Evolutionary conservation across 2,329 filamentous ascomycete genomes (phyloP), one percentile per base, ranked within the genome.

Genomic region (Trematosphaeria pertusa): DNA sequence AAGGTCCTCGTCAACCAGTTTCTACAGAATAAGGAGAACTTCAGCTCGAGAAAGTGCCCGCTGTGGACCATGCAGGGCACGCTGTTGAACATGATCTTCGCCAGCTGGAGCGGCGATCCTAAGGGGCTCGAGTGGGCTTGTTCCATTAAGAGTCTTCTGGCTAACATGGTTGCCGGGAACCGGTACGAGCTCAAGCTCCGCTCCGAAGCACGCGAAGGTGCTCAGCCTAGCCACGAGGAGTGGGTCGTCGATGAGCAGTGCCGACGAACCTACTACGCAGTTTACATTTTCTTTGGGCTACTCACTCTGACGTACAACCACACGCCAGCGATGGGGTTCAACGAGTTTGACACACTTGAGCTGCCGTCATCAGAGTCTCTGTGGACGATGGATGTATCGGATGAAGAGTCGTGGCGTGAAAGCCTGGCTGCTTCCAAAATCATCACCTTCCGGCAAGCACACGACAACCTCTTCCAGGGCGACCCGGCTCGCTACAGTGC

Each of bases 31-130:
- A 97, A 97, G 79, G 92, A 97, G 72, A 96, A 96, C 75, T 97
- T 97, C 73, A 96, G 93, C 78, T 97, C 94, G 7, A 87, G 93
- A 62, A 97, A 97, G 73, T 97, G 93, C 65, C 94, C 94, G 3
- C 76, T 99, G 11, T 97, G 94, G 93, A 94, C 93, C 37, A 97
- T 97, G 91, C 94, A 99, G 72, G 91, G 90, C 71, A 96, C 92
- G 3, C 78, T 99, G 43, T 80, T 99, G 48, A 99, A 99, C 79
- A 97, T 97, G 94, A 87, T 97, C 58, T 97, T 99, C 71, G 91
- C 94, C 44, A 97, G 92, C 79, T 99, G 94, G 94, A 97, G 94
- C 71, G 94, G 94, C 64, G 94, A 97, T 67, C 88, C 94, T 26
- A 97, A 97, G 75, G 94, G 94, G 28, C 81, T 99, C 2, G 94